phyloP scores from a whole-genome alignment of 2,329 filamentous ascomycete genomes.

The Cladosporium colombiae region DNA sequence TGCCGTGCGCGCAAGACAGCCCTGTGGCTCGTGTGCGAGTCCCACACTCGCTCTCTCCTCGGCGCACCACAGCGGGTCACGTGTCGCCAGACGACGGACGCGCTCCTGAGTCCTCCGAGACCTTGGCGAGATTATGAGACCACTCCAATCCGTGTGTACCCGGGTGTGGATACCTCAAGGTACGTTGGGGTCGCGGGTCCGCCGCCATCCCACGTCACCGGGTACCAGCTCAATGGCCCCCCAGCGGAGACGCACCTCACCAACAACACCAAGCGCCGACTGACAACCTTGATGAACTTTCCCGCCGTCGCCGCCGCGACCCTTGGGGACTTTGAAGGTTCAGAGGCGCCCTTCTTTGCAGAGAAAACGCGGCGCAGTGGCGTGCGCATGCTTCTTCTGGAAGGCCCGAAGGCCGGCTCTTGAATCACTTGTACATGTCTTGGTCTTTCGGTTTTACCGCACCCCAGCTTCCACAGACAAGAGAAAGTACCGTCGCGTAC shows the following conservation, averaged over 20 bases:
- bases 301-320: neutral
- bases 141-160: slow-evolving; percentile 12
- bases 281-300: neutral
- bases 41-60: slow-evolving; percentile 19
- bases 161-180: slow-evolving; percentile 15
- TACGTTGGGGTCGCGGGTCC: neutral
- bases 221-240: neutral
- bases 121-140: slow-evolving; percentile 14
- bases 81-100: slow-evolving; percentile 1
- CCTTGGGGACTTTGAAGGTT: neutral
- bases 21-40: slow-evolving; percentile 17
- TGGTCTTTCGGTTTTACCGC: neutral
- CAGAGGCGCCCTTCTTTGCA: slow-evolving; percentile 16
- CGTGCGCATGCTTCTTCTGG: slow-evolving; percentile 15
- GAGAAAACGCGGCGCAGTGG: slow-evolving; percentile 14
- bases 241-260: slow-evolving; percentile 8
- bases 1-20: slow-evolving; percentile 17
- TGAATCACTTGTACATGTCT: neutral
- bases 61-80: slow-evolving; percentile 12
- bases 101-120: neutral
- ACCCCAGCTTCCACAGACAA: neutral
- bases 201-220: slow-evolving; percentile 10
- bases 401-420: neutral
- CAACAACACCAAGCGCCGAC: slow-evolving; percentile 5
- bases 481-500: slow-evolving; percentile 4